Conservation (phyloP, 768 basidiomycete genomes). For the Fistulinella prunicolor region DNA sequence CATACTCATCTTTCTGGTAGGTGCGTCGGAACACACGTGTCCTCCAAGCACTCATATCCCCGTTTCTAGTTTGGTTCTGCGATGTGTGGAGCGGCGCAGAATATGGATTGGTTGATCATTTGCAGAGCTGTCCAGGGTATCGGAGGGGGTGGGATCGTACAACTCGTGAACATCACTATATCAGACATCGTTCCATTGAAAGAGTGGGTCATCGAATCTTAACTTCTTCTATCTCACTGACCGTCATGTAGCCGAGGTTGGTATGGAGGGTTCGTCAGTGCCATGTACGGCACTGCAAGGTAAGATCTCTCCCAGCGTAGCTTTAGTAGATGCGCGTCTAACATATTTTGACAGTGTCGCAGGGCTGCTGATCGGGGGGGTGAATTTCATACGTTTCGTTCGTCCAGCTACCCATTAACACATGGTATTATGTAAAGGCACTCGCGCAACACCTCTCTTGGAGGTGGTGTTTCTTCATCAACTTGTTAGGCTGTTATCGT, state of each 20-base stretch:
- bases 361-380: slow-evolving; percentile 81
- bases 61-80: slow-evolving; percentile 64
- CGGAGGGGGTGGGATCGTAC: slow-evolving; percentile 78
- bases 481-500: slow-evolving; percentile 47
- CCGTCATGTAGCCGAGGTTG: slow-evolving; percentile 71
- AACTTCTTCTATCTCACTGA: slow-evolving; percentile 18
- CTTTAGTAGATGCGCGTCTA: background rate
- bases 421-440: slow-evolving; percentile 40
- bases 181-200: slow-evolving; percentile 80
- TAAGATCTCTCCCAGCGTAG: slow-evolving; percentile 6
- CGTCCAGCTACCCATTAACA: slow-evolving; percentile 2
- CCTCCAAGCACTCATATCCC: background rate
- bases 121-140: slow-evolving; percentile 80
- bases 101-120: slow-evolving; percentile 72
- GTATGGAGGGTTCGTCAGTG: slow-evolving; percentile 69
- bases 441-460: slow-evolving; percentile 73
- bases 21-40: slow-evolving; percentile 18
- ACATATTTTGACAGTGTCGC: slow-evolving; percentile 45
- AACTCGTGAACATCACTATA: slow-evolving; percentile 73
- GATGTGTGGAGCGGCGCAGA: slow-evolving; percentile 78
- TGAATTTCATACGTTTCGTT: slow-evolving; percentile 34
- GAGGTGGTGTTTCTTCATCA: slow-evolving; percentile 82
- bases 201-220: slow-evolving; percentile 58
- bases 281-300: slow-evolving; percentile 74
- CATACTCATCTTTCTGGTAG: slow-evolving; percentile 67